These are phyloP conservation scores for Aspergillus sclerotioniger DNA, from an alignment of 495 filamentous ascomycete genomes.

Conservation along the genomic window DNA sequence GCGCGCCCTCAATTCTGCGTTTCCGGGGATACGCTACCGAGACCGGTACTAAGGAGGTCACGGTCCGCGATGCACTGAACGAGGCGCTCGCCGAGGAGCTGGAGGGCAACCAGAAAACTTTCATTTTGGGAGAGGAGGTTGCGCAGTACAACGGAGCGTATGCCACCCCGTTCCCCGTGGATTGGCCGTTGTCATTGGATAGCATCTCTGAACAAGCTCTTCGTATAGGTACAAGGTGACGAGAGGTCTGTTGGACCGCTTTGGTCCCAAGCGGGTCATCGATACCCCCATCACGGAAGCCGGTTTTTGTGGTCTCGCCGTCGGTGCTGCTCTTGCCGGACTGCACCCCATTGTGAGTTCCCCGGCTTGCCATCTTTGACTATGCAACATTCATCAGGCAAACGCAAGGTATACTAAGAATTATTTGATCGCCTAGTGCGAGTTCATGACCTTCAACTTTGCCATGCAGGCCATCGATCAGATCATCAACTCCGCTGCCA, in stretches of 20 bases:
- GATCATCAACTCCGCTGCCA: conserved; percentile 98
- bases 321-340: conserved; percentile 91
- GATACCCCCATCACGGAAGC: conserved; percentile 98
- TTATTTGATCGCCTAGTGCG: conserved; percentile 61
- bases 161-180: conserved; percentile 25
- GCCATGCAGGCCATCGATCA: conserved; percentile 99
- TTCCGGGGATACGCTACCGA: conserved; percentile 50
- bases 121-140: conserved; percentile 95
- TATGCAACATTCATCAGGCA: background rate
- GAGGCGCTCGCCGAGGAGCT: conserved; percentile 97
- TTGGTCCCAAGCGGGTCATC: conserved; percentile 95
- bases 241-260: conserved; percentile 92
- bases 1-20: conserved; percentile 45
- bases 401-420: conserved; percentile 8
- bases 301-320: conserved; percentile 87
- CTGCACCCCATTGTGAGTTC: conserved; percentile 85
- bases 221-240: conserved; percentile 87
- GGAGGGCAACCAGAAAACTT: conserved; percentile 90
- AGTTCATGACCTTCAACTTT: conserved; percentile 99
- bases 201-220: conserved; percentile 7
- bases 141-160: conserved; percentile 98
- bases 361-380: background rate
- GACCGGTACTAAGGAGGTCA: conserved; percentile 81
- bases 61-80: conserved; percentile 94
- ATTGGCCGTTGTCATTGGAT: conserved; percentile 13